Conservation (phyloP, 106 monocot genomes). For the Ottelia alismoides region DNA sequence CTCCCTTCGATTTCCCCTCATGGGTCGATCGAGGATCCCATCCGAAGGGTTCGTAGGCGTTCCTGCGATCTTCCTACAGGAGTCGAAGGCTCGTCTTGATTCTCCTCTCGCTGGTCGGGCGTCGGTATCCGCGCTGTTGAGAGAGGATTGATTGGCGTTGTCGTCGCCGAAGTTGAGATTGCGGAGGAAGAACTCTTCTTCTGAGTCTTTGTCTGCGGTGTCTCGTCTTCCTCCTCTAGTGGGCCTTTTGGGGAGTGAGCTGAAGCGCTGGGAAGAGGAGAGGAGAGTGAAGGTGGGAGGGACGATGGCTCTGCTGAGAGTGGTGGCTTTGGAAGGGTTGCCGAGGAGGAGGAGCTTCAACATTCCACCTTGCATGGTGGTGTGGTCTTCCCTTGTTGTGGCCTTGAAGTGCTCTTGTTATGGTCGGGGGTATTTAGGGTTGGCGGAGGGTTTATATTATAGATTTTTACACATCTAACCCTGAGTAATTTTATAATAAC, state of each 20-base stretch:
- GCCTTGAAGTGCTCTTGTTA: too few species aligned
- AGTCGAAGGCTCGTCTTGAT: too few species aligned
- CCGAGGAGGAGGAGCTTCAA: constrained; percentile 1
- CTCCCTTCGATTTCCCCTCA: constrained; percentile 8
- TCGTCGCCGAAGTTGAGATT: constrained; percentile 42
- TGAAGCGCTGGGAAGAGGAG: constrained; percentile 6
- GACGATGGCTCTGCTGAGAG: background rate
- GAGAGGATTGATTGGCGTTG: too few species aligned
- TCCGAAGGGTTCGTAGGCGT: too few species aligned
- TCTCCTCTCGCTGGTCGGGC: too few species aligned
- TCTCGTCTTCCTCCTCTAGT: constrained; percentile 7
- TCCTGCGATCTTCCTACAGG: too few species aligned
- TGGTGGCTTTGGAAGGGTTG: background rate
- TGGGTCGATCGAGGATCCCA: constrained; percentile 13
- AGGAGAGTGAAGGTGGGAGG: background rate
- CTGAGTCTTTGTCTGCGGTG: constrained; percentile 15
- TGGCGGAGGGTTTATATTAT: too few species aligned
- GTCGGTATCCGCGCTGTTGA: too few species aligned
- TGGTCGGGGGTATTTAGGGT: too few species aligned
- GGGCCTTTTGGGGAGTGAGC: constrained; percentile 27
- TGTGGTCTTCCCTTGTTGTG: too few species aligned
- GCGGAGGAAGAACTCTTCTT: constrained; percentile 45
- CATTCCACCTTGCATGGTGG: constrained; percentile 3
- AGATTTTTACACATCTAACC: too few species aligned
- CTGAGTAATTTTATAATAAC: too few species aligned